Evolutionary conservation across 2,329 filamentous ascomycete genomes (phyloP), one percentile per base, ranked within the genome.

Genomic region (Diplodia scrobiculata): DNA sequence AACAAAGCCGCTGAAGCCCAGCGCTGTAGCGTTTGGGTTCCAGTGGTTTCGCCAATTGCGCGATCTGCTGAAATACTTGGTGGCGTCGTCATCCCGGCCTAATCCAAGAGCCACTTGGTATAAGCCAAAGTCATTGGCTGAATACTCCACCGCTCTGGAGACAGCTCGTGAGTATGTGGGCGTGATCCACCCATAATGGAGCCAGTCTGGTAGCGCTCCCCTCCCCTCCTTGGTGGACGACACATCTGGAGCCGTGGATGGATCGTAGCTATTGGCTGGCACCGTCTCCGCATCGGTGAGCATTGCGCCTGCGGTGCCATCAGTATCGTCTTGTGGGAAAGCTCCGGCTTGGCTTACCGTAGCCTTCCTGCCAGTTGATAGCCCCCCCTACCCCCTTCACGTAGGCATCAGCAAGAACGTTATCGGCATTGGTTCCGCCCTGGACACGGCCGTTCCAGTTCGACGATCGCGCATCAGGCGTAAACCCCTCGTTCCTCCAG

Each of bases 41-140:
- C 87, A 91, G 69, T 91, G 88, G 71, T 90, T 90, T 17, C 86
- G 82, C 89, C 89, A 91, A 71, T 90, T 88, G 10, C 83, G 80
- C 0, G 87, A 89, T 9, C 88, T 84, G 53, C 83, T 78, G 29
- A 90, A 79, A 69, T 91, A 91, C 63, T 81, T 87, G 0, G 77
- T 76, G 54, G 83, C 82, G 1, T 80, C 81, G 47, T 50, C 52
- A 13, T 48, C 25, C 52, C 52, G 41, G 50, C 63, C 52, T 10
- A 62, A 10, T 0, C 87, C 87, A 1, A 72, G 75, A 2, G 89
- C 89, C 11, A 91, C 86, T 72, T 88, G 85, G 67, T 86, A 84
- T 2, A 91, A 77, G 0, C 81, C 83, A 70, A 91, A 91, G 73
- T 91, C 89, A 72, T 91, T 91, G 51, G 82, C 82, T 0, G 87